These are phyloP conservation scores for Fraxinus platypoda DNA, from an alignment of 305 asterid species.

Conservation along the genomic window DNA sequence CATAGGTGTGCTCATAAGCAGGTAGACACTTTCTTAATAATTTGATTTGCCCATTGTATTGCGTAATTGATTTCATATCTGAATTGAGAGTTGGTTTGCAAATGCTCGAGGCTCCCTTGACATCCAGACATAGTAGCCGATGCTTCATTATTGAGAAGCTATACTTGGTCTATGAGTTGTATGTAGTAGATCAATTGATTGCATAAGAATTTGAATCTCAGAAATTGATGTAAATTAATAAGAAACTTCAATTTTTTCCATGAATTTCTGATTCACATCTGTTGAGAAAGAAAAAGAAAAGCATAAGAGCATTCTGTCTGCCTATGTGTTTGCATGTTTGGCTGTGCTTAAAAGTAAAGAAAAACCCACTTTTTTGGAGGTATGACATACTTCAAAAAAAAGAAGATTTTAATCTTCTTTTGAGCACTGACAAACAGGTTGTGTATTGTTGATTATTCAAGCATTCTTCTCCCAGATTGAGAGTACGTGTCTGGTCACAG, in stretches of 20 bases:
- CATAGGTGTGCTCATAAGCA: constrained; percentile 53
- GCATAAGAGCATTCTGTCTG: background rate
- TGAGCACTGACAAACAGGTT: background rate
- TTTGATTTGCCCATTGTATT: background rate
- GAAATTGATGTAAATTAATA: background rate
- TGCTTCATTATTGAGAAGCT: background rate
- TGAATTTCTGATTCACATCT: background rate
- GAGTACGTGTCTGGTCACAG: background rate
- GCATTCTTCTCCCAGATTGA: background rate
- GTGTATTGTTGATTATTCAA: background rate
- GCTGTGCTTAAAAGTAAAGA: background rate
- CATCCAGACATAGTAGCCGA: background rate
- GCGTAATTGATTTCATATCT: background rate
- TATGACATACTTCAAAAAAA: background rate
- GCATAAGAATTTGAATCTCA: background rate
- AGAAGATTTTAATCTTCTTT: background rate
- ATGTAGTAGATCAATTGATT: background rate
- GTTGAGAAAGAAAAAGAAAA: background rate
- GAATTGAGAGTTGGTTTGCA: background rate
- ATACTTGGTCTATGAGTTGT: background rate
- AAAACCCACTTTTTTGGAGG: background rate
- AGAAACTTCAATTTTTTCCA: background rate
- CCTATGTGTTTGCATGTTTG: background rate
- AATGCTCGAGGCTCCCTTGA: background rate
- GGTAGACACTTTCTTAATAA: constrained; percentile 23